Percentiles rank a stretch among this genome's conserved stretches.
These are phyloP conservation scores for Dichotomocladium elegans DNA, from an alignment of 371 early-diverging fungal genomes.

Conservation along the genomic window DNA sequence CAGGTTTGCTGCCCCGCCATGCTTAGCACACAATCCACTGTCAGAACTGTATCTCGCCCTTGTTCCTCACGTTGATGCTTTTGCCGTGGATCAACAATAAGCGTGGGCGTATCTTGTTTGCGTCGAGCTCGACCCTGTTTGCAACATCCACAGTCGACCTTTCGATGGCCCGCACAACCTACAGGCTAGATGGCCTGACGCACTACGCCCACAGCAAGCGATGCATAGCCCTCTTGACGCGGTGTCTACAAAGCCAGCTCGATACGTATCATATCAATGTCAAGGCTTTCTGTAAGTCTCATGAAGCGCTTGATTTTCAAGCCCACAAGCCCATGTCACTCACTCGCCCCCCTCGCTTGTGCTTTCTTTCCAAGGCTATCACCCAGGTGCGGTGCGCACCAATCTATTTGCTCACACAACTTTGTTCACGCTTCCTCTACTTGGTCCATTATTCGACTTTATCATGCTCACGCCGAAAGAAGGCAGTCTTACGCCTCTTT, in stretches of 20 bases:
- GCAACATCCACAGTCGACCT: conserved; percentile 18
- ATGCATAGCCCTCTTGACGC: conserved; percentile 20
- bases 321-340: not conserved
- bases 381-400: conserved; percentile 45
- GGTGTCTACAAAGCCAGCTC: conserved; percentile 9
- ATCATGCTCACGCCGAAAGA: conserved; percentile 43
- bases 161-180: conserved; percentile 4
- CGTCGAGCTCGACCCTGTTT: conserved; percentile 42
- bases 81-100: conserved; percentile 25
- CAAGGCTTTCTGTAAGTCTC: conserved; percentile 4
- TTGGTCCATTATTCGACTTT: conserved; percentile 24
- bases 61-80: conserved; percentile 19
- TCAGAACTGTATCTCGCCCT: conserved; percentile 40
- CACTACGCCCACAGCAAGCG: conserved; percentile 43
- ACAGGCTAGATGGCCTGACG: conserved; percentile 25
- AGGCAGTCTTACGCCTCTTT: conserved; percentile 33
- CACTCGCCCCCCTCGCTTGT: too few species aligned
- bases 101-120: conserved; percentile 26
- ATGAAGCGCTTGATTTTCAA: too few species aligned
- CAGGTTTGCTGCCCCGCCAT: not conserved
- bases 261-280: not conserved
- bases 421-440: conserved; percentile 20
- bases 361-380: conserved; percentile 28
- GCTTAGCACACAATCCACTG: not conserved
- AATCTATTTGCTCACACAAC: conserved; percentile 31